A percentile compares a stretch with the other conserved stretches of the same genome.
These are phyloP conservation scores for Gracilariopsis chorda DNA, from an alignment of 23 red algal species.

Conservation along the genomic window DNA sequence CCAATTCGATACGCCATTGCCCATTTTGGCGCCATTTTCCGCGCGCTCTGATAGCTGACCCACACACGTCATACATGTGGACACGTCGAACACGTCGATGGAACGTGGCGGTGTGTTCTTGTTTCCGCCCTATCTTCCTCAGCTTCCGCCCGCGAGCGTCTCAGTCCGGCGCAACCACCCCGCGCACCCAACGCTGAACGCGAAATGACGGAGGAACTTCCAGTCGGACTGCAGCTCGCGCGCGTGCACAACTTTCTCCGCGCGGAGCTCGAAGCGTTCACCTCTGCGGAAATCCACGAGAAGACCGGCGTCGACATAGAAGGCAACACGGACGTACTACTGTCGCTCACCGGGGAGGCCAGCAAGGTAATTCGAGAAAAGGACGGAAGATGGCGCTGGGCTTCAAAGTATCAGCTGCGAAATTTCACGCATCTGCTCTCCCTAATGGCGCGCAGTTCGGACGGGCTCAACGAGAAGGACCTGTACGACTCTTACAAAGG, in stretches of 20 bases:
- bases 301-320: slow-evolving; percentile 66
- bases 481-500: slow-evolving; percentile 88
- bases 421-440: slow-evolving; percentile 74
- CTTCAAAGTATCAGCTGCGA: slow-evolving; percentile 78
- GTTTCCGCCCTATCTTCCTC: no score
- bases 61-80: no score
- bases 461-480: slow-evolving; percentile 80
- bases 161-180: no score
- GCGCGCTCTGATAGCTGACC: no score
- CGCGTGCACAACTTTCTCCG: slow-evolving; percentile 54
- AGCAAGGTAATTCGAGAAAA: slow-evolving; percentile 74
- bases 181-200: no score
- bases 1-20: no score
- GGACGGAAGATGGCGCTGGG: slow-evolving; percentile 87
- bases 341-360: slow-evolving; percentile 74
- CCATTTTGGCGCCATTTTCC: no score
- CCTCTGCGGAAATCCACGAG: slow-evolving; percentile 38
- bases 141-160: no score
- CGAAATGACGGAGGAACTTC: slow-evolving; percentile 21
- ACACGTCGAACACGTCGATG: no score
- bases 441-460: slow-evolving; percentile 47
- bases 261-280: slow-evolving; percentile 23
- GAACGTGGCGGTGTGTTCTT: no score
- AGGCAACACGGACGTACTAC: slow-evolving; percentile 45
- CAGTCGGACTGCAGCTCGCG: slow-evolving; percentile 52